A percentile compares a stretch with the other conserved stretches of the same genome.
Evolutionary conservation across 192 early-diverging fungal species (phyloP).

Genomic region (Diversispora eburnea): DNA sequence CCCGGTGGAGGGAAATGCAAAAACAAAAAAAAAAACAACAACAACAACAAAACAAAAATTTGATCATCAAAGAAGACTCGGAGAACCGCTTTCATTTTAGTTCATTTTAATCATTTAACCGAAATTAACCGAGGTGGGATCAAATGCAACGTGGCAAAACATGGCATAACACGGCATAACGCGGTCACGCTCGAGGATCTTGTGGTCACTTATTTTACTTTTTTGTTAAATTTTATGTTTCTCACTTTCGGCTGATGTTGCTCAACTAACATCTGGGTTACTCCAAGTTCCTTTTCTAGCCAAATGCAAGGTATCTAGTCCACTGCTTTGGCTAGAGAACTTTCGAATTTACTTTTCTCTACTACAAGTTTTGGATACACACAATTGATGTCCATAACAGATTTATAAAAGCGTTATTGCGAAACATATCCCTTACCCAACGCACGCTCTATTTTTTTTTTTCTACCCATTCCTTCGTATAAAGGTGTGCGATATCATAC

Average conservation of each 20-base stretch:
- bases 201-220: too few relatives aligned
- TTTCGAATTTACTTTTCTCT: background rate
- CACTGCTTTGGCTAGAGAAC: background rate
- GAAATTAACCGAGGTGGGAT: too few relatives aligned
- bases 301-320: slow-evolving; percentile 8
- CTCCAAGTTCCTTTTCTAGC: slow-evolving; percentile 1
- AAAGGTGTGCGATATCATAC: slow-evolving; percentile 15
- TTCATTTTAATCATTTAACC: too few relatives aligned
- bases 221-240: background rate
- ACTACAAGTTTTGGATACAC: background rate
- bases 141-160: too few relatives aligned
- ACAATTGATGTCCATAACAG: slow-evolving; percentile 14
- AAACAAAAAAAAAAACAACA: too few relatives aligned
- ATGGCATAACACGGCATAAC: too few relatives aligned
- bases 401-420: slow-evolving; percentile 14
- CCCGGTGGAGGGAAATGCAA: too few relatives aligned
- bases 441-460: slow-evolving; percentile 17
- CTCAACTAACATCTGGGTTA: background rate
- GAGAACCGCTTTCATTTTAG: too few relatives aligned
- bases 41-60: too few relatives aligned
- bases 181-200: too few relatives aligned
- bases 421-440: slow-evolving; percentile 12
- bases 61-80: too few relatives aligned
- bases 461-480: slow-evolving; percentile 8
- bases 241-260: background rate